Conservation (phyloP, 768 basidiomycete species). For the Mycena amicta region DNA sequence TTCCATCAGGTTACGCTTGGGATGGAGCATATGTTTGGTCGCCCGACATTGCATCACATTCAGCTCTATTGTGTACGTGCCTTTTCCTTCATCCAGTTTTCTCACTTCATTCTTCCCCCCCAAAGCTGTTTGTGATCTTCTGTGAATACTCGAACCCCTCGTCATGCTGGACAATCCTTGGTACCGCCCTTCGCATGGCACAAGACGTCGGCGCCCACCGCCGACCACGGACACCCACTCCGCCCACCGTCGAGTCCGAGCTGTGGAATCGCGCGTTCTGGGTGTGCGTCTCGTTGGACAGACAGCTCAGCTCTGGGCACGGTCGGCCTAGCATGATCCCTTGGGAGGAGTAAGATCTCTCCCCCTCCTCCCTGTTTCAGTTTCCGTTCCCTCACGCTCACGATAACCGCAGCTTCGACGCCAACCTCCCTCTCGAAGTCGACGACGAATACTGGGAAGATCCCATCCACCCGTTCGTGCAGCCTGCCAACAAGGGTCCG, state of each 20-base stretch:
- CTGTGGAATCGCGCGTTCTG: background rate
- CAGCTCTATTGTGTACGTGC: slow-evolving; percentile 26
- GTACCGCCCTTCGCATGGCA: slow-evolving; percentile 27
- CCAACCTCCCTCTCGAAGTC: background rate
- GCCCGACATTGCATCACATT: background rate
- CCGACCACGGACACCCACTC: slow-evolving; percentile 36
- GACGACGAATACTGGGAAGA: background rate
- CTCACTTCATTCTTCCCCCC: background rate
- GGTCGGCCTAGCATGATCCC: background rate
- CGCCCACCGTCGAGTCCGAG: slow-evolving; percentile 4
- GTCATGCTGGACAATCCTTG: background rate
- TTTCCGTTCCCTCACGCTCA: too few species aligned
- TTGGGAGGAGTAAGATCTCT: background rate
- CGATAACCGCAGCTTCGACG: background rate
- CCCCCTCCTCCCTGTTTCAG: too few species aligned
- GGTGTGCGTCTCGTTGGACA: background rate
- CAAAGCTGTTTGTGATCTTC: background rate
- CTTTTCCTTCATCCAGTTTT: background rate
- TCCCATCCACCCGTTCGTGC: background rate
- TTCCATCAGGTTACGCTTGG: slow-evolving; percentile 7
- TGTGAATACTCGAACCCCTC: background rate
- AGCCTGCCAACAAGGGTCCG: background rate
- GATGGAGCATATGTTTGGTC: background rate
- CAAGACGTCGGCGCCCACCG: slow-evolving; percentile 57
- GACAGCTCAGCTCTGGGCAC: background rate